Evolutionary conservation across 2,329 filamentous ascomycete genomes (phyloP).

Genomic region (Huntiella savannae): DNA sequence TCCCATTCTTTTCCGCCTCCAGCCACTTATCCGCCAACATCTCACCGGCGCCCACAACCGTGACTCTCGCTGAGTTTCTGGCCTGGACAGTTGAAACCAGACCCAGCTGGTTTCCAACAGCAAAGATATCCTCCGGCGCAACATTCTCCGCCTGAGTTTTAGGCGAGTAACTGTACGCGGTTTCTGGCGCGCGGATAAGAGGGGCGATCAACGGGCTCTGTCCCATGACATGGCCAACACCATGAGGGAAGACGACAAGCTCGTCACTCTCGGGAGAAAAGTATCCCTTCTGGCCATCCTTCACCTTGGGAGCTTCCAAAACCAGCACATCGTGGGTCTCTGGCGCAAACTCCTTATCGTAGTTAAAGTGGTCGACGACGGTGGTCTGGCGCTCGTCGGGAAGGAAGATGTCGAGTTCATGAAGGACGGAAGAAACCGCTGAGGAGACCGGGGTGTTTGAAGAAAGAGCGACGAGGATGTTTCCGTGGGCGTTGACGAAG

Average conservation of each 20-base stretch:
- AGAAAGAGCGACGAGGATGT: constrained; percentile 73
- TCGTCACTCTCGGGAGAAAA: constrained; percentile 44
- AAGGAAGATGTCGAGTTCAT: constrained; percentile 78
- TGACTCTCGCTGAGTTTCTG: constrained; percentile 79
- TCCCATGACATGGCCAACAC: constrained; percentile 66
- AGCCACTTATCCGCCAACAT: constrained; percentile 83
- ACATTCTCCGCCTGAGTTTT: constrained; percentile 59
- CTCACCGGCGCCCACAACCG: constrained; percentile 69
- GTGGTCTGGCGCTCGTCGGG: constrained; percentile 67
- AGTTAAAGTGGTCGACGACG: constrained; percentile 91
- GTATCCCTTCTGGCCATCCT: constrained; percentile 54
- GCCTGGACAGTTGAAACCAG: constrained; percentile 78
- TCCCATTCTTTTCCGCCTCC: constrained; percentile 28
- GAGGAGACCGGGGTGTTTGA: constrained; percentile 50
- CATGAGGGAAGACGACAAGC: constrained; percentile 62
- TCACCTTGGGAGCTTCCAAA: constrained; percentile 47
- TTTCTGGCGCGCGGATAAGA: constrained; percentile 62
- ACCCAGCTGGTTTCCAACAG: constrained; percentile 62
- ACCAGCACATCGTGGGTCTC: constrained; percentile 82
- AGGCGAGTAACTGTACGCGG: constrained; percentile 84
- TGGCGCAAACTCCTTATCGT: constrained; percentile 55
- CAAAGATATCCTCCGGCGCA: constrained; percentile 59
- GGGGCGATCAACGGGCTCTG: constrained; percentile 59
- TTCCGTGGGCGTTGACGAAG: constrained; percentile 81
- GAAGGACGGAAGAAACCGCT: constrained; percentile 57